A percentile compares a stretch with the other conserved stretches of the same genome.
phyloP scores from a whole-genome alignment of 1,284 basidiomycete genomes.

The Volvariella volvacea region DNA sequence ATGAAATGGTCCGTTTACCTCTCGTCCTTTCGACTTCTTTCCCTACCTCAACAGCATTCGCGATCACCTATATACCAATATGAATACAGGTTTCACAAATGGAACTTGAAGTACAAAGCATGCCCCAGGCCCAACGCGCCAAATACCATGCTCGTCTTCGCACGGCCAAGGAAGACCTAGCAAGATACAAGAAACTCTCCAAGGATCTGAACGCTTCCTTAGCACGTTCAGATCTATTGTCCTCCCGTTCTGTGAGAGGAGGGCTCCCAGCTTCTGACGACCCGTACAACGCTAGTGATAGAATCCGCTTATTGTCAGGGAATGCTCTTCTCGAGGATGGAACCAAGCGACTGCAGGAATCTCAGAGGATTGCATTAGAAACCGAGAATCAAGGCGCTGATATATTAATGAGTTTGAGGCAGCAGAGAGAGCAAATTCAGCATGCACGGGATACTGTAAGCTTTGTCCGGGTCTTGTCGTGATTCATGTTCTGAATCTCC shows the following conservation, averaged over 20 bases:
- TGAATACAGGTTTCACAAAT: slow-evolving; percentile 87
- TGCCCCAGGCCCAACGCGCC: slow-evolving; percentile 78
- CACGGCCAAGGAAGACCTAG: slow-evolving; percentile 66
- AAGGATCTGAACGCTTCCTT: slow-evolving; percentile 55
- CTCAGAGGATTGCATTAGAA: slow-evolving; percentile 89
- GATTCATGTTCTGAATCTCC: background rate
- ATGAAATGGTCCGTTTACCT: slow-evolving; percentile 75
- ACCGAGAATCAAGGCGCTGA: slow-evolving; percentile 95
- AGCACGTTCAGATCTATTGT: slow-evolving; percentile 55
- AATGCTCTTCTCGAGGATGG: slow-evolving; percentile 75
- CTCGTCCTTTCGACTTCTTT: background rate
- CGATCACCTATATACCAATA: slow-evolving; percentile 1
- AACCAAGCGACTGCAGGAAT: slow-evolving; percentile 78
- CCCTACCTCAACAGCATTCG: slow-evolving; percentile 6
- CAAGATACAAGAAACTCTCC: slow-evolving; percentile 73
- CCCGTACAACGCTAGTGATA: slow-evolving; percentile 68
- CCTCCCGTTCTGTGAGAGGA: slow-evolving; percentile 31
- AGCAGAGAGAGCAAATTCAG: slow-evolving; percentile 94
- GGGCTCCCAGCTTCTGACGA: slow-evolving; percentile 64
- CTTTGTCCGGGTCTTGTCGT: too few species aligned
- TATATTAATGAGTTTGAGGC: slow-evolving; percentile 80
- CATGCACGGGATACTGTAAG: slow-evolving; percentile 82
- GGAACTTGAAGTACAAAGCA: slow-evolving; percentile 98
- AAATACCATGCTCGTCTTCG: slow-evolving; percentile 72
- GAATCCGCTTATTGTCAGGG: slow-evolving; percentile 74